Evolutionary conservation across 257 asterid genomes (phyloP).

Genomic region (Coffea canephora): DNA sequence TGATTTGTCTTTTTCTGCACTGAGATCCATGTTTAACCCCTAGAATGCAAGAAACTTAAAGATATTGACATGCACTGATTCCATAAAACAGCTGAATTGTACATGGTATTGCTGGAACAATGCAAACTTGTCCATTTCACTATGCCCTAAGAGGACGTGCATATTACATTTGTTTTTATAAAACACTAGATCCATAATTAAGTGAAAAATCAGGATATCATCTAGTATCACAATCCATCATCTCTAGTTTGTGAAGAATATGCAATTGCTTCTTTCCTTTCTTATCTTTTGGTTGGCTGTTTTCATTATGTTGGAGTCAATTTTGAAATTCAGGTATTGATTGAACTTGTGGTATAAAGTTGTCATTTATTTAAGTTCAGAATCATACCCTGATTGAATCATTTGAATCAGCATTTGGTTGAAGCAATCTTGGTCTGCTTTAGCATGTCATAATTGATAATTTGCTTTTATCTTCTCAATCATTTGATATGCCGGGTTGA

Average conservation of each 20-base stretch:
- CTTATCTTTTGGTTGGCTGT: neutral
- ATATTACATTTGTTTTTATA: neutral
- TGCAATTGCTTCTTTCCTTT: neutral
- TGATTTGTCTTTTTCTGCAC: neutral
- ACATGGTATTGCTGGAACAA: neutral
- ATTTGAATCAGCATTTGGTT: neutral
- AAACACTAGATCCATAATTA: neutral
- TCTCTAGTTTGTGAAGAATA: neutral
- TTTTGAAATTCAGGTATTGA: neutral
- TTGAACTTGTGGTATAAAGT: neutral
- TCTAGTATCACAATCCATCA: neutral
- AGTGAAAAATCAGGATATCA: neutral
- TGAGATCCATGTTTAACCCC: neutral
- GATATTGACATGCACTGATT: neutral
- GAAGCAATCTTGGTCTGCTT: neutral
- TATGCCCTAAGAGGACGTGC: too few relatives aligned
- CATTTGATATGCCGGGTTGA: constrained; percentile 16
- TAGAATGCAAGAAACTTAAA: neutral
- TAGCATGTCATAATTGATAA: neutral
- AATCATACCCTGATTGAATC: neutral
- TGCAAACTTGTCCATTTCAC: neutral
- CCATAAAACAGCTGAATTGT: neutral
- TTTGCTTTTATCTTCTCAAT: neutral
- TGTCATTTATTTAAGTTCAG: neutral
- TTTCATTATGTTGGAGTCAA: neutral